Percentiles rank a stretch among this genome's conserved stretches.
phyloP scores from a whole-genome alignment of 2,329 filamentous ascomycete species.

The Curvularia hawaiiensis region DNA sequence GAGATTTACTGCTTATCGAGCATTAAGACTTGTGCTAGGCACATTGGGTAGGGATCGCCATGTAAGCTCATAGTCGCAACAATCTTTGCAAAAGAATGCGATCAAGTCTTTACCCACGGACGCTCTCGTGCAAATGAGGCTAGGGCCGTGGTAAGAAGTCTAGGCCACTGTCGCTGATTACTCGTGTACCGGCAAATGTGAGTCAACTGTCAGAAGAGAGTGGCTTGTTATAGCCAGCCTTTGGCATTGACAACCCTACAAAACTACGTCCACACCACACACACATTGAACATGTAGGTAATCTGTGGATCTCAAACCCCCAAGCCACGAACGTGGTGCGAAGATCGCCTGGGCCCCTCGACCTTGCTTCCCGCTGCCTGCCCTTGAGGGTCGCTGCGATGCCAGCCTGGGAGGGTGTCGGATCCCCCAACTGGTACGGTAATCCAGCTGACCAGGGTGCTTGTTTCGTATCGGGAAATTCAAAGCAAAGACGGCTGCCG shows the following conservation, averaged over 20 bases:
- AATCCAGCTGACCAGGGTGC: constrained; percentile 11
- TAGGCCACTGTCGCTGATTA: constrained; percentile 11
- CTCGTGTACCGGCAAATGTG: constrained; percentile 4
- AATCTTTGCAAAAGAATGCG: constrained; percentile 26
- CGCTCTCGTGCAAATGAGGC: constrained; percentile 17
- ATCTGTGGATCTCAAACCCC: constrained; percentile 17
- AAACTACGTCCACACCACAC: neutral
- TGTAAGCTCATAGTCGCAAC: constrained; percentile 22
- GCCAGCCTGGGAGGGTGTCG: constrained; percentile 31
- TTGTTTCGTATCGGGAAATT: constrained; percentile 13
- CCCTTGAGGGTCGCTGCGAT: constrained; percentile 39
- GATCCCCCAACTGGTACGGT: constrained; percentile 9
- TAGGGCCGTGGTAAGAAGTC: constrained; percentile 15
- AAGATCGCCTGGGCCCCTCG: constrained; percentile 45
- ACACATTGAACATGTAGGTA: neutral
- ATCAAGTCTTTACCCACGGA: constrained; percentile 15
- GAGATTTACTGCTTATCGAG: constrained; percentile 9
- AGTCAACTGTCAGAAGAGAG: constrained; percentile 1
- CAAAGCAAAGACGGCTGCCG: constrained; percentile 19
- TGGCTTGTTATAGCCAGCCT: constrained; percentile 13
- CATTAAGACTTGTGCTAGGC: constrained; percentile 27
- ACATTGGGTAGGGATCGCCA: constrained; percentile 34
- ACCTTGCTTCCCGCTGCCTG: constrained; percentile 45
- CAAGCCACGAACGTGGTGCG: constrained; percentile 26
- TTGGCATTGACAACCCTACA: neutral